Evolutionary conservation across 75 land plant species (phyloP).

Genomic region (Gnetum montanum): DNA sequence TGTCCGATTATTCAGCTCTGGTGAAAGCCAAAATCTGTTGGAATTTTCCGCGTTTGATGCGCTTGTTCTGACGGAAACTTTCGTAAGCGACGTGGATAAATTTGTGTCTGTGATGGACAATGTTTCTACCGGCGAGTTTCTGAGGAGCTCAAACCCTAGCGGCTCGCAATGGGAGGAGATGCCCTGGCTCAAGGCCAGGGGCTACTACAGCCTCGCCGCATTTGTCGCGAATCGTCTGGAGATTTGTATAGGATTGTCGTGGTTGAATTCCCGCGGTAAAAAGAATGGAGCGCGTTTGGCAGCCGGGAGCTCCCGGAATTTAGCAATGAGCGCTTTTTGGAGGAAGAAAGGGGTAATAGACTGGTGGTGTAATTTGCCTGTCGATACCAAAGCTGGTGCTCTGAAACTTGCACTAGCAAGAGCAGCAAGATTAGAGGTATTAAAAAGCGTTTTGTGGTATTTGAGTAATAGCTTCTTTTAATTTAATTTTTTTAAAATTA

Average conservation of each 20-base stretch:
- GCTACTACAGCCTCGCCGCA: slow-evolving; percentile 76
- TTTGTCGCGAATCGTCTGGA: slow-evolving; percentile 80
- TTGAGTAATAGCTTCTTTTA: neutral
- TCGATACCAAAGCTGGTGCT: slow-evolving; percentile 22
- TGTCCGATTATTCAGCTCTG: slow-evolving; percentile 51
- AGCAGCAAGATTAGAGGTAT: slow-evolving; percentile 63
- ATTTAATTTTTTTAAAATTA: neutral
- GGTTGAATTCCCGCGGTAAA: slow-evolving; percentile 45
- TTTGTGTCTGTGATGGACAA: slow-evolving; percentile 74
- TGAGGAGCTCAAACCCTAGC: slow-evolving; percentile 29
- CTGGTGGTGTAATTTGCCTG: slow-evolving; percentile 69
- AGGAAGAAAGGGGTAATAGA: slow-evolving; percentile 73
- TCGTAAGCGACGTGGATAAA: slow-evolving; percentile 46
- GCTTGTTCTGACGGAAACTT: slow-evolving; percentile 34
- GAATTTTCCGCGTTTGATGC: slow-evolving; percentile 36
- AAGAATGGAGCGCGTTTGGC: slow-evolving; percentile 19
- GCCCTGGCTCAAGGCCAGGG: slow-evolving; percentile 77
- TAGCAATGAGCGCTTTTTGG: slow-evolving; percentile 45
- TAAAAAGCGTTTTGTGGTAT: neutral
- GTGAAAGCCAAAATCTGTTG: slow-evolving; percentile 25
- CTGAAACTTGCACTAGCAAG: slow-evolving; percentile 33
- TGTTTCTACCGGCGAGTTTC: slow-evolving; percentile 58
- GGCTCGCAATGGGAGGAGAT: slow-evolving; percentile 60
- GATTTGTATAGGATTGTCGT: slow-evolving; percentile 66
- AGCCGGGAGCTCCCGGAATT: slow-evolving; percentile 11